Conservation (phyloP, 495 filamentous ascomycete species). For the Chaetomium tenue region DNA sequence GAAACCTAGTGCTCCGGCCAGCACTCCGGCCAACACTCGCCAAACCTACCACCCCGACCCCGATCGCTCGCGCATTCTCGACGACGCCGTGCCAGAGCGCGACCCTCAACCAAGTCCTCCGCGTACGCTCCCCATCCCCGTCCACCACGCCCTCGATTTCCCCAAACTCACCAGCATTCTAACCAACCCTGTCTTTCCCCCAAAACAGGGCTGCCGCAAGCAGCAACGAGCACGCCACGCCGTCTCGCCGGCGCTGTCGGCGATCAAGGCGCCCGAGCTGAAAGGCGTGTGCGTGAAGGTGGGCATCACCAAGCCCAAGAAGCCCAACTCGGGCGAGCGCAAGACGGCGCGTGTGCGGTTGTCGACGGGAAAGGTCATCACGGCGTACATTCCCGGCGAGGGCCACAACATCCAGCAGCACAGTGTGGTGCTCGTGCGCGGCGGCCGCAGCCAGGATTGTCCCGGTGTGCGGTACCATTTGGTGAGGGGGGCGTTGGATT, state of each 20-base stretch:
- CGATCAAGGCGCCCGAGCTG: slow-evolving; percentile 68
- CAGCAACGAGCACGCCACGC: slow-evolving; percentile 74
- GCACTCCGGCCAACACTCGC: slow-evolving; percentile 30
- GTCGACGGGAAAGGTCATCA: slow-evolving; percentile 82
- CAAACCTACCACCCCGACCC: slow-evolving; percentile 1
- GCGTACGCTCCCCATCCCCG: slow-evolving; percentile 37
- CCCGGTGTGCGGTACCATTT: slow-evolving; percentile 95
- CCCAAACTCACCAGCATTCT: not conserved
- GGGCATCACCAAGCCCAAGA: slow-evolving; percentile 90
- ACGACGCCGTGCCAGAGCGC: slow-evolving; percentile 50
- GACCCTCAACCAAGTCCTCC: slow-evolving; percentile 61
- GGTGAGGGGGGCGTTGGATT: slow-evolving; percentile 87
- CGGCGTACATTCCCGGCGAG: slow-evolving; percentile 92
- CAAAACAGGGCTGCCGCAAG: slow-evolving; percentile 66
- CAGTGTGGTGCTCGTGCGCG: slow-evolving; percentile 89
- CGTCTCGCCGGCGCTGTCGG: slow-evolving; percentile 76
- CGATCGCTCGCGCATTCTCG: slow-evolving; percentile 45
- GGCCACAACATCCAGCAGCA: slow-evolving; percentile 99
- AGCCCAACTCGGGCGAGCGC: slow-evolving; percentile 93
- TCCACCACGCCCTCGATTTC: not conserved
- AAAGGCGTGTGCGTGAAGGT: slow-evolving; percentile 96
- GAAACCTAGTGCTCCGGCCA: slow-evolving; percentile 31
- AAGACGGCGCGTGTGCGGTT: slow-evolving; percentile 88
- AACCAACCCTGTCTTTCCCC: not conserved
- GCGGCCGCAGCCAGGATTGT: slow-evolving; percentile 92